Conservation (phyloP, 2,329 filamentous ascomycete genomes). For the Alternaria consortialis region DNA sequence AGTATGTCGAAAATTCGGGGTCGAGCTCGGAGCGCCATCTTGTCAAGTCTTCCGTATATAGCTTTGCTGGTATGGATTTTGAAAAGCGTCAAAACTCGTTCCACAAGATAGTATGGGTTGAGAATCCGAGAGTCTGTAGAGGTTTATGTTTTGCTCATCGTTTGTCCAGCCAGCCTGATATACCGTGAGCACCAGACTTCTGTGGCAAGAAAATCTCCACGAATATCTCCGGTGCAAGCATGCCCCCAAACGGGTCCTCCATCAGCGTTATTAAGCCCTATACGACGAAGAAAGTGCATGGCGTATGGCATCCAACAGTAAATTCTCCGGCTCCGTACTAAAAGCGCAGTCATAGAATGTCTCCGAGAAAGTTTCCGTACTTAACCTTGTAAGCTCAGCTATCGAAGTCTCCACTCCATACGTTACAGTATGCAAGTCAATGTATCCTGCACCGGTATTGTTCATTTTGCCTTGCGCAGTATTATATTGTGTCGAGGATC, state of each 20-base stretch:
- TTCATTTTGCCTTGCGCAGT: no score
- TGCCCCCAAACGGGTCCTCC: no score
- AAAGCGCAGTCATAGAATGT: not conserved
- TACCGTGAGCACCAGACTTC: not conserved
- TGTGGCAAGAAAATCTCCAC: not conserved
- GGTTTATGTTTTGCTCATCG: not conserved
- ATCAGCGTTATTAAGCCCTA: not conserved
- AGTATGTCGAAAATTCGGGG: slow-evolving; percentile 33
- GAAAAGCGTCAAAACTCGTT: not conserved
- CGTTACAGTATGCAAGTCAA: not conserved
- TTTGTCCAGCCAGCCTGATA: not conserved
- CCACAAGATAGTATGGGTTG: not conserved
- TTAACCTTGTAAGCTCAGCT: not conserved
- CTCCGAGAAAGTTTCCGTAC: slow-evolving; percentile 2
- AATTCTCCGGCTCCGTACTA: not conserved
- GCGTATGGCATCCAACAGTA: not conserved
- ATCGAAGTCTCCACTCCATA: not conserved
- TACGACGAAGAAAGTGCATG: not conserved
- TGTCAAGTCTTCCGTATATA: not conserved
- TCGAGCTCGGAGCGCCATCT: slow-evolving; percentile 7
- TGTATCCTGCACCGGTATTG: no score
- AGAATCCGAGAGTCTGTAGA: not conserved
- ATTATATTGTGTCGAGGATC: no score
- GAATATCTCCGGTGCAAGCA: not conserved
- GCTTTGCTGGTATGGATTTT: not conserved